These are phyloP conservation scores for Pseudocercospora macadamiae DNA, from an alignment of 2,329 filamentous ascomycete species.

Conservation along the genomic window DNA sequence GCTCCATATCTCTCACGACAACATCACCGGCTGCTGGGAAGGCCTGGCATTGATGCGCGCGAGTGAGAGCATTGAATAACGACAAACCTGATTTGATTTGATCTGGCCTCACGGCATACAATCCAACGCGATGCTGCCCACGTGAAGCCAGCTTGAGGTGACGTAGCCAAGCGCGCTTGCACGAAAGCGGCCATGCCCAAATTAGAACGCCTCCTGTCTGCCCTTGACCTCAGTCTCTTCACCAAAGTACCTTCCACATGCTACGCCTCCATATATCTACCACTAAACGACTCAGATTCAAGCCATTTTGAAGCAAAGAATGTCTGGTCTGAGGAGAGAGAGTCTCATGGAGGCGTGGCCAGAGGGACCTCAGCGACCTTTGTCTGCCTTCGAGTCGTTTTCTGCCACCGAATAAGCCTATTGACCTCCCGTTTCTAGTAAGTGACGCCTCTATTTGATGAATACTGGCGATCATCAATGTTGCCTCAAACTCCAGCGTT, in stretches of 20 bases:
- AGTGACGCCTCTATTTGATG: neutral
- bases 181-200: neutral
- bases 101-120: neutral
- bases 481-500: no score
- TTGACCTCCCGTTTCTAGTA: conserved; percentile 1
- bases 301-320: neutral
- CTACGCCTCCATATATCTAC: neutral
- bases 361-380: neutral
- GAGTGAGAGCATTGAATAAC: neutral
- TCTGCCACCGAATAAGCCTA: neutral
- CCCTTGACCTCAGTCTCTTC: neutral
- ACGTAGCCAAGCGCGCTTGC: neutral
- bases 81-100: no score
- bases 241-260: neutral
- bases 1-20: neutral
- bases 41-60: neutral
- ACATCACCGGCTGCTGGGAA: neutral
- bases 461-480: no score
- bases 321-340: no score
- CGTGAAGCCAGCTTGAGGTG: neutral
- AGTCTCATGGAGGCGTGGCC: neutral
- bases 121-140: neutral
- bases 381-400: neutral
- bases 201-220: neutral
- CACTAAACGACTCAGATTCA: neutral